Evolutionary conservation across 257 asterid species (phyloP), one percentile per base, ranked within the genome.

Genomic region (Plectranthus barbatus): DNA sequence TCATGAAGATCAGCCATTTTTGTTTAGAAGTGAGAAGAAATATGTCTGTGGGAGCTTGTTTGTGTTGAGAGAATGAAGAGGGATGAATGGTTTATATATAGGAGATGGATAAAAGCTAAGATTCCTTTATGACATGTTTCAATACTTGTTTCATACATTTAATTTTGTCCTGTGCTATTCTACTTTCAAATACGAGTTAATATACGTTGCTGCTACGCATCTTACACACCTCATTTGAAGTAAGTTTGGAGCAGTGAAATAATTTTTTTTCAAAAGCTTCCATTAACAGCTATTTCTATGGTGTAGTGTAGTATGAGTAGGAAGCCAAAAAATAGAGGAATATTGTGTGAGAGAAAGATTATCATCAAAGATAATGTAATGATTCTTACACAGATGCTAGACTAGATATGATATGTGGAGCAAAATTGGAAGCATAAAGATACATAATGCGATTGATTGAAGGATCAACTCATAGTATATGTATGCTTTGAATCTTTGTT

Each of bases 1-100:
- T 68, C 60, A 8, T 12, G 49, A 20, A 75, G 77, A 58, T 69
- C 67, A 7, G 69, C 44, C 44, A 37, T 37, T 37, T 6, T 42
- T 42, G 19, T 40, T 11, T 40, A 13, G 45, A 40, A 8, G 45
- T n/a, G n/a, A 4, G 19, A 14, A 13, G 18, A 42, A 13, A 41
- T 0, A 13, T 41, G 15, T 41, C 13, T 12, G 18, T 41, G 15
- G 15, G 47, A 41, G 47, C 47, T 41, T 12, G 48, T 42, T 42
- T 42, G 2, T 42, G 48, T 42, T 41, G 48, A 42, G 1, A 5
- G n/a, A 4, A 42, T 42, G 48, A 1, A 5, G 19, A 42, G 48
- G 48, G 19, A 5, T 40, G 14, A n/a, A 5, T 42, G 18, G 1
- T n/a, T 41, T 42, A 42, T n/a, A 42, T 42, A 42, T 18, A 14